Evolutionary conservation across 2,329 filamentous ascomycete species (phyloP), one percentile per base, ranked within the genome.

Genomic region (Diatrype stigma): DNA sequence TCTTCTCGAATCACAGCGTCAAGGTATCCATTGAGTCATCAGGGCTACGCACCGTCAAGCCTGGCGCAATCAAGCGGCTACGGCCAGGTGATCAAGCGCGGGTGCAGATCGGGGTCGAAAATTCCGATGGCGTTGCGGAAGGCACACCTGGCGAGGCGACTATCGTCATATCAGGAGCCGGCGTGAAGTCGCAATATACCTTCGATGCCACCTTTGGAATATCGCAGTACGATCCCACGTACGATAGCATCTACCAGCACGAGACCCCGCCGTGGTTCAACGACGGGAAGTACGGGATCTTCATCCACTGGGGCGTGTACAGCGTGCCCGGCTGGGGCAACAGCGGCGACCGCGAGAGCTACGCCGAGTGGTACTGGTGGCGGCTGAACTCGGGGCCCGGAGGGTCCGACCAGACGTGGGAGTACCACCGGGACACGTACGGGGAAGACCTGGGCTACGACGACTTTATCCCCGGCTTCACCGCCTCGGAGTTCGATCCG

Each of bases 301-400:
- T 82, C 55, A 77, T 81, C 32, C 79, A 81, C 50, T 81, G 78
- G 76, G 78, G 78, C 2, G 65, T 73, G 0, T 81, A 80, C 57
- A 63, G 74, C 0, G 77, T 80, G 1, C 73, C 77, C 0, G 76
- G 72, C 2, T 82, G 77, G 76, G 78, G 78, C 12, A 68, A 69
- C 52, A 64, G 63, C 2, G 58, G 60, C 2, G 56, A 60, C 2
- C 59, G 65, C 46, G 67, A 72, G 56, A 64, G 59, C n/a, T 71
- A 72, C 49, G 67, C 69, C 1, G 69, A 72, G 54, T 71, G 68
- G 67, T 70, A 66, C 60, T 80, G 76, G 77, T 52, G 48, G 16
- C 37, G 34, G 21, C 21, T 48, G 8, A 58, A 67, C 40, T 63
- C 65, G n/a, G 34, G 34, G n/a, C 6, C 34, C 16, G 34, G 34